phyloP scores from a whole-genome alignment of 2,329 filamentous ascomycete genomes.

The Botryotinia convoluta region DNA sequence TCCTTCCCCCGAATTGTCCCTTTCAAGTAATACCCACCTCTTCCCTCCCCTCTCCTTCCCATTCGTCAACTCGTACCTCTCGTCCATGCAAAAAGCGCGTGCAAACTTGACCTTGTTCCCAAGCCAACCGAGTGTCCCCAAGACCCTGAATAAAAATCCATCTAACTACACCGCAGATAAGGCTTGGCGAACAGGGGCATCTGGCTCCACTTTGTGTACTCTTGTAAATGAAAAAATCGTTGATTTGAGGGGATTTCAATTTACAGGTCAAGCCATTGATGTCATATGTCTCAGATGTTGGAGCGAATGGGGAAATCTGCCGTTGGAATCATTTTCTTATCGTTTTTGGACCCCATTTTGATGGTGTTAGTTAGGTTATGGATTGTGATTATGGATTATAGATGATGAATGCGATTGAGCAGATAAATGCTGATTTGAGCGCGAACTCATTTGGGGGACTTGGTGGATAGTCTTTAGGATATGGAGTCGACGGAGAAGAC shows the following conservation, averaged over 20 bases:
- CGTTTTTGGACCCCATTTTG: background rate
- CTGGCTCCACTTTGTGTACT: background rate
- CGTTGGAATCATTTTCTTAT: background rate
- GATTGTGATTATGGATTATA: too few relatives aligned
- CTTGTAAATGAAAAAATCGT: background rate
- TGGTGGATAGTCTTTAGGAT: background rate
- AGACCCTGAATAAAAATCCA: slow-evolving; percentile 1
- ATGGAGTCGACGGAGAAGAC: background rate
- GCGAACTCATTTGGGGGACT: too few relatives aligned
- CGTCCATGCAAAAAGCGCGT: background rate
- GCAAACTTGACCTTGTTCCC: background rate
- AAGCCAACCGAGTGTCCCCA: background rate
- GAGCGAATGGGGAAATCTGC: background rate
- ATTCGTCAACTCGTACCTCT: background rate
- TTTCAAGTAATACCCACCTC: background rate
- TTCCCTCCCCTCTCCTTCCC: background rate
- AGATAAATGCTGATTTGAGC: too few relatives aligned
- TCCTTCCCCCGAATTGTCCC: background rate
- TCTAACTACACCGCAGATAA: background rate
- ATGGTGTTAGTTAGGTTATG: background rate
- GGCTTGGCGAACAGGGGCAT: background rate
- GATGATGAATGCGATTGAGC: background rate
- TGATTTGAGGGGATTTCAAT: background rate
- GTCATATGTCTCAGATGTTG: background rate
- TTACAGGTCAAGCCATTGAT: slow-evolving; percentile 6